phyloP scores from a whole-genome alignment of 768 basidiomycete species.

The Xerocomus brunneocitrinus region DNA sequence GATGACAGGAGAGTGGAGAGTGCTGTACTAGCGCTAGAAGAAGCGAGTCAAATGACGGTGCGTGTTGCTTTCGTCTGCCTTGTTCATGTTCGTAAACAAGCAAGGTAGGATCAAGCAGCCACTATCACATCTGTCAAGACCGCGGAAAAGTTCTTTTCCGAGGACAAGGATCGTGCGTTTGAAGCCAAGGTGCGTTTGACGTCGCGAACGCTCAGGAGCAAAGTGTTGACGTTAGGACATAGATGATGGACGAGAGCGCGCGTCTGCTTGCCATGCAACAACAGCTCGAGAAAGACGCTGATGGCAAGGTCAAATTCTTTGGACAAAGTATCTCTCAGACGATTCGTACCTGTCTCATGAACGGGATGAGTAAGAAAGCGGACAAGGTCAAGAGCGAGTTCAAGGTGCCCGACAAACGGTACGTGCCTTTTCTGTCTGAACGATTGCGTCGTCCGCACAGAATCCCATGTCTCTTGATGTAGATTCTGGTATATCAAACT shows the following conservation, averaged over 20 bases:
- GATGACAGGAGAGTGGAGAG: conserved; percentile 94
- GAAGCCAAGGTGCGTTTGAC: conserved; percentile 73
- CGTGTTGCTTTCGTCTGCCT: conserved; percentile 9
- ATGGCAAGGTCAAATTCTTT: conserved; percentile 74
- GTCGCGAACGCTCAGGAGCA: too few species aligned
- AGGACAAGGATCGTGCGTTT: conserved; percentile 88
- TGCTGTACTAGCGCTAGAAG: conserved; percentile 83
- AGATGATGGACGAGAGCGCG: conserved; percentile 91
- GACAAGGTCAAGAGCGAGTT: conserved; percentile 88
- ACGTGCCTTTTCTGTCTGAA: conserved; percentile 12
- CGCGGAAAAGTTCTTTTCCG: conserved; percentile 90
- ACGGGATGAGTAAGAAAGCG: conserved; percentile 79
- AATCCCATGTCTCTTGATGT: neutral
- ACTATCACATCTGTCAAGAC: conserved; percentile 69
- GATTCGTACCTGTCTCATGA: conserved; percentile 69
- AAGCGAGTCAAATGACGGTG: conserved; percentile 66
- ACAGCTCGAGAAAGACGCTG: conserved; percentile 80
- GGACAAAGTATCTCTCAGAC: conserved; percentile 87
- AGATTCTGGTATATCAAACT: conserved; percentile 96
- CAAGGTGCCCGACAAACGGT: conserved; percentile 95
- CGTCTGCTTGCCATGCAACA: conserved; percentile 79
- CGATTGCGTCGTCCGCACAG: neutral
- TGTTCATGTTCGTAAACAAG: conserved; percentile 1
- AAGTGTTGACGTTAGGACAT: neutral
- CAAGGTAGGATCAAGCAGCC: conserved; percentile 61